Evolutionary conservation across 345 rosid genomes (phyloP), one percentile per base, ranked within the genome.

Genomic region (Hypericum androsaemum): DNA sequence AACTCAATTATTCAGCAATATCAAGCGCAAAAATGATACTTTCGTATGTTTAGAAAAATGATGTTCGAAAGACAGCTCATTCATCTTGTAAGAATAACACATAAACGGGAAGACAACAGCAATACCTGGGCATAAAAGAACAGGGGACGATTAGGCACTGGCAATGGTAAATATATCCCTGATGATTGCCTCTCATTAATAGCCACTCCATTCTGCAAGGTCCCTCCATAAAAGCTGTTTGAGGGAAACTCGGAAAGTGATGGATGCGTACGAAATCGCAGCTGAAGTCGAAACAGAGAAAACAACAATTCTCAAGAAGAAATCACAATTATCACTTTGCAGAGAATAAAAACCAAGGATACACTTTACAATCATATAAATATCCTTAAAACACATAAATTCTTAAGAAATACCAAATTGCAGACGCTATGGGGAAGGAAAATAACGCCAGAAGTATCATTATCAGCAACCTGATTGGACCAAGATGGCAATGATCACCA

Each of bases 161-260:
- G 99, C 99, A 97, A 94, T 15, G 97, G 95, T 65, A 94, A 94
- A 77, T 88, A 97, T 67, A 94, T 88, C 64, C 99, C 95, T n/a
- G 87, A 62, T 40, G 92, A 74, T 63, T 83, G 99, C 80, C 99
- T 76, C 66, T 94, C 99, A 58, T 78, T 94, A 51, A 94, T 68
- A 17, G 99, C 88, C 61, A 94, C 99, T 35, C 99, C 99, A 83
- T 94, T 94, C 77, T 94, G 99, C 44, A 88, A 77, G 43, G 99
- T 94, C 47, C 99, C 99, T 74, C 85, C 99, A 76, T 94, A 94
- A 71, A 94, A 94, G 71, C 77, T 86, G 69, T 94, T 94, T 38
- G 99, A 94, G 54, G 99, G 99, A 68, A 94, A 94, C 70, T 94
- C 99, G 2, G 99, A 94, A 66, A 94, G 70, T 57, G 79, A 84